These are phyloP conservation scores for Fusarium xyrophilum DNA, from an alignment of 2,329 filamentous ascomycete genomes.

Conservation along the genomic window DNA sequence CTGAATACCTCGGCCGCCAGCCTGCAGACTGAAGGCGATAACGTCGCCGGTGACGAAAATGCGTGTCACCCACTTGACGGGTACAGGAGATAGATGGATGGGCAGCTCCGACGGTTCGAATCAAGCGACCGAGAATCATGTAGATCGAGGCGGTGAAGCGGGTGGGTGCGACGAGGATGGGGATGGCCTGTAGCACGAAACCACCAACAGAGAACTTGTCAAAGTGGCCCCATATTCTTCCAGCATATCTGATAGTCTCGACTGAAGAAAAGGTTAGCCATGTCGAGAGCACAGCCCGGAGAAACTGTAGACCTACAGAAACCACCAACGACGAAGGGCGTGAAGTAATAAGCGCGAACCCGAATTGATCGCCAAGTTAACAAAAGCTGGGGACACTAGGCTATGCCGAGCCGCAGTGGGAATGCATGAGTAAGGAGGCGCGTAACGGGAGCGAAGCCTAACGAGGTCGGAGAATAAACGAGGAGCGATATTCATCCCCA, in stretches of 20 bases:
- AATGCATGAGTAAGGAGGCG: background rate
- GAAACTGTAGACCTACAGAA: background rate
- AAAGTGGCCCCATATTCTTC: constrained; percentile 17
- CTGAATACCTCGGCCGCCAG: constrained; percentile 5
- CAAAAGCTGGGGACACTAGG: background rate
- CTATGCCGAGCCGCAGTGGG: background rate
- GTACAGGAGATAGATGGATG: background rate
- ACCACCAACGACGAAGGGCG: background rate
- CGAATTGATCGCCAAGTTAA: background rate
- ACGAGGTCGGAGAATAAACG: background rate
- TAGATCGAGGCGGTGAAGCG: constrained; percentile 18
- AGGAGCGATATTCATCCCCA: background rate
- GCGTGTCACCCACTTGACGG: constrained; percentile 14
- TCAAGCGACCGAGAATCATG: constrained; percentile 15
- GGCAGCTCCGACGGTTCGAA: constrained; percentile 1
- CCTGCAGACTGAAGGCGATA: background rate
- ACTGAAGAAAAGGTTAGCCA: background rate
- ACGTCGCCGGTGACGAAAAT: constrained; percentile 8
- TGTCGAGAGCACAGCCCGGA: rapidly evolving
- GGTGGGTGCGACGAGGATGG: constrained; percentile 8
- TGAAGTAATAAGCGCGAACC: constrained; percentile 6
- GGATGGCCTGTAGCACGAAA: constrained; percentile 9
- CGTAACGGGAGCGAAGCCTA: background rate
- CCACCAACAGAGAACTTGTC: background rate
- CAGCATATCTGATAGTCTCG: constrained; percentile 4